A percentile compares a stretch with the other conserved stretches of the same genome.
Conservation (phyloP, 202 grass and related monocot species). For the Digitaria exilis region DNA sequence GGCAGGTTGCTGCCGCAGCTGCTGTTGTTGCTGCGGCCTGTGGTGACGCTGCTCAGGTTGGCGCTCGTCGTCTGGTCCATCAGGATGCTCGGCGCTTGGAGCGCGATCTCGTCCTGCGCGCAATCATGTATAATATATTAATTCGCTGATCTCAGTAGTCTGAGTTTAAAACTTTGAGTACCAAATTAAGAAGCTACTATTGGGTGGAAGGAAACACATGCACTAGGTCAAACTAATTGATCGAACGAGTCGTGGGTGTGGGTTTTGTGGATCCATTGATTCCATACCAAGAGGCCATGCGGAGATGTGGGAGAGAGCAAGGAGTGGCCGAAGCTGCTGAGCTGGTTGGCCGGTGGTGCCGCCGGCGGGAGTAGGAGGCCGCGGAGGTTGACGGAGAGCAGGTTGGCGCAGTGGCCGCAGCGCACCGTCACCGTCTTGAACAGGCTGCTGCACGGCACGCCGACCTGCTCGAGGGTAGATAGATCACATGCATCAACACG, state of each 20-base stretch:
- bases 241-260: no score
- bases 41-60: conserved; percentile 54
- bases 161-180: not conserved
- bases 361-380: conserved; percentile 60
- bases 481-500: not conserved
- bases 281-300: conserved; percentile 77
- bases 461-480: conserved; percentile 66
- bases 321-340: conserved; percentile 68
- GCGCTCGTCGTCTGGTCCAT: conserved; percentile 70
- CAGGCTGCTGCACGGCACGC: conserved; percentile 92
- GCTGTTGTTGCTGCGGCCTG: conserved; percentile 62
- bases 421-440: conserved; percentile 99
- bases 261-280: no score
- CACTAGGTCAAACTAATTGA: not conserved
- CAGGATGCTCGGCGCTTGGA: conserved; percentile 69
- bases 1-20: conserved; percentile 54
- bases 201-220: not conserved
- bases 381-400: conserved; percentile 93
- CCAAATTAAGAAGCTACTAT: not conserved
- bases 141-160: not conserved
- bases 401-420: conserved; percentile 96
- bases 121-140: no score
- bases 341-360: conserved; percentile 51
- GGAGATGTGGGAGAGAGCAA: conserved; percentile 72
- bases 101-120: conserved; percentile 77